These are phyloP conservation scores for Ustilago bromivora DNA, from an alignment of 1,284 basidiomycete species.

Conservation along the genomic window DNA sequence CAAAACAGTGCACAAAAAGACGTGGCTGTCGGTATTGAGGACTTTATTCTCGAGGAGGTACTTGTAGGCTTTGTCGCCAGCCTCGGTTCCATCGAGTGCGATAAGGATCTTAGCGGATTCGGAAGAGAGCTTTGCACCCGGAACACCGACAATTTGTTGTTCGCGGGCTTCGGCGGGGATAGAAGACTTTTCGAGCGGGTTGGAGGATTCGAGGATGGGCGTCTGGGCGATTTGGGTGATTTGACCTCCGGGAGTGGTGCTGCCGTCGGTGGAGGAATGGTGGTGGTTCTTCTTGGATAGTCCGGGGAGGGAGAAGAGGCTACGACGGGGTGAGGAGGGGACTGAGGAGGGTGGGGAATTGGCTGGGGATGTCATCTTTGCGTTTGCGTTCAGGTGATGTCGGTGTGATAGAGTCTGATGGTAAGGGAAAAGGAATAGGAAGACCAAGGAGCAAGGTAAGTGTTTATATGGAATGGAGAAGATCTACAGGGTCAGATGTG, in stretches of 20 bases:
- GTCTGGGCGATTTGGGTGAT: constrained; percentile 62
- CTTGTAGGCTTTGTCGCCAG: constrained; percentile 64
- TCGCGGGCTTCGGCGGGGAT: constrained; percentile 63
- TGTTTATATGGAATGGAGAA: constrained; percentile 4
- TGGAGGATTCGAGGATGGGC: constrained; percentile 62
- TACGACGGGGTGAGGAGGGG: constrained; percentile 44
- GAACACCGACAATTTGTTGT: constrained; percentile 64
- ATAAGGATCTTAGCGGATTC: constrained; percentile 59
- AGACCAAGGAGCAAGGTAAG: neutral
- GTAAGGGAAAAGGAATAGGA: neutral
- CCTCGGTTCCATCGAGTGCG: constrained; percentile 66
- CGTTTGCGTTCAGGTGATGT: no score
- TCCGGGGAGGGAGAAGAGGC: constrained; percentile 35
- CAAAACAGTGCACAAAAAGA: constrained; percentile 65
- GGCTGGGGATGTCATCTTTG: constrained; percentile 43
- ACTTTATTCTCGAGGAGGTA: constrained; percentile 60
- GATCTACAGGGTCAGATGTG: neutral
- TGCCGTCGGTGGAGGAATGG: constrained; percentile 25
- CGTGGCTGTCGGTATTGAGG: constrained; percentile 52
- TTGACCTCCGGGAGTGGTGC: constrained; percentile 36
- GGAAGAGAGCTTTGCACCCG: constrained; percentile 46
- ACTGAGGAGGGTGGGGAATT: constrained; percentile 38
- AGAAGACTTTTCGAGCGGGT: constrained; percentile 62
- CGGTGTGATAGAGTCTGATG: no score
- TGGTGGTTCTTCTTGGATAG: constrained; percentile 28